Conservation (phyloP, 2,329 filamentous ascomycete genomes). For the Xylaria sp. region DNA sequence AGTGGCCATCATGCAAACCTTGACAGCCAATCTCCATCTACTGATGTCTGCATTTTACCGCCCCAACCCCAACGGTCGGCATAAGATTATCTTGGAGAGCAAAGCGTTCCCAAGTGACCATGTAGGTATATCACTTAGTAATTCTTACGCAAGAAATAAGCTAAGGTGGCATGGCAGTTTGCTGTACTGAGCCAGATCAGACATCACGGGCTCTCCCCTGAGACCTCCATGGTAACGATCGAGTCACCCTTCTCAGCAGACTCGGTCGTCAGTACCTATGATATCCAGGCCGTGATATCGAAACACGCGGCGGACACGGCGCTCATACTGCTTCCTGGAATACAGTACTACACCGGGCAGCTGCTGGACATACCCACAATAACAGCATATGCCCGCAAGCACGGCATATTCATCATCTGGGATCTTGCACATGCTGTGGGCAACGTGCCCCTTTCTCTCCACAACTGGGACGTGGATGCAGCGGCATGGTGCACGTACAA, state of each 20-base stretch:
- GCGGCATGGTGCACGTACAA: constrained; percentile 87
- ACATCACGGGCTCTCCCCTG: constrained; percentile 71
- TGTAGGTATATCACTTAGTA: constrained; percentile 57
- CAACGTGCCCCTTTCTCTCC: constrained; percentile 76
- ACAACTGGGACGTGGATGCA: constrained; percentile 82
- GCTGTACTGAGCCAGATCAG: constrained; percentile 79
- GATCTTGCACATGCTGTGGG: constrained; percentile 83
- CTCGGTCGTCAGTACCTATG: constrained; percentile 68
- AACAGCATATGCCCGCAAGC: constrained; percentile 73
- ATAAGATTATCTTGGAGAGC: constrained; percentile 81
- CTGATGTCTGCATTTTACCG: constrained; percentile 82
- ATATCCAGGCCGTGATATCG: constrained; percentile 74
- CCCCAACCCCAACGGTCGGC: constrained; percentile 65
- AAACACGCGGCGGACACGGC: constrained; percentile 72
- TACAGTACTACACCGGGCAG: constrained; percentile 85
- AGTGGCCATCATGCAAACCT: constrained; percentile 81
- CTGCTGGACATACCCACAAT: constrained; percentile 79
- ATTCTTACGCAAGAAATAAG: constrained; percentile 10
- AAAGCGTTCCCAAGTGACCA: constrained; percentile 87
- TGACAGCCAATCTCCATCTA: constrained; percentile 81
- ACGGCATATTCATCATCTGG: constrained; percentile 78
- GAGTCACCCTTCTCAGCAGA: constrained; percentile 63
- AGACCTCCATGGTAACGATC: constrained; percentile 74
- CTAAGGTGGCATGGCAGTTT: constrained; percentile 61
- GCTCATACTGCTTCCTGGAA: constrained; percentile 77